Percentiles rank a stretch among this genome's conserved stretches.
Conservation (phyloP, 768 basidiomycete genomes). For the Termitomyces sp. region DNA sequence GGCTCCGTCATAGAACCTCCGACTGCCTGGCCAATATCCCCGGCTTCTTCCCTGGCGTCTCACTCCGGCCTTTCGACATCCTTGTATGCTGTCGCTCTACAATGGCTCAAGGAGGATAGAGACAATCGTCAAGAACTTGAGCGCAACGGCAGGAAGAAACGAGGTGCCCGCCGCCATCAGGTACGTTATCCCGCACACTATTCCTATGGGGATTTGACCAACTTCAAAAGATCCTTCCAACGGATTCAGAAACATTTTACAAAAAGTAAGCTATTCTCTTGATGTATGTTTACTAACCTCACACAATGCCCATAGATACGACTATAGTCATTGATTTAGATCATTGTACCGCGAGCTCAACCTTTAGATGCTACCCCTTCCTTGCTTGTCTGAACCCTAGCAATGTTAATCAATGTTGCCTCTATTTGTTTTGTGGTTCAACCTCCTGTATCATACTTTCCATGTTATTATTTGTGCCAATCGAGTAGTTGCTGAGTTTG, state of each 20-base stretch:
- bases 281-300: not conserved
- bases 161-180: slow-evolving; percentile 57
- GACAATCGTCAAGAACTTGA: slow-evolving; percentile 59
- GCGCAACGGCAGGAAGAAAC: slow-evolving; percentile 49
- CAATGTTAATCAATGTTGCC: not conserved
- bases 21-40: slow-evolving; percentile 62
- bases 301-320: slow-evolving; percentile 28
- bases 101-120: slow-evolving; percentile 87
- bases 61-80: slow-evolving; percentile 24
- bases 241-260: slow-evolving; percentile 84
- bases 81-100: slow-evolving; percentile 73
- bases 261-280: slow-evolving; percentile 52
- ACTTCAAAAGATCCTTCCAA: slow-evolving; percentile 47
- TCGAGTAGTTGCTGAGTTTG: slow-evolving; percentile 10
- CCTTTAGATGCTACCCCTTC: no score
- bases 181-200: slow-evolving; percentile 29
- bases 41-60: slow-evolving; percentile 16
- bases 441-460: slow-evolving; percentile 2
- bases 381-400: not conserved
- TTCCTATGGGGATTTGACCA: not conserved
- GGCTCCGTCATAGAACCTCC: slow-evolving; percentile 70
- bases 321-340: slow-evolving; percentile 35
- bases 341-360: slow-evolving; percentile 9
- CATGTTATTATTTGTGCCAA: not conserved
- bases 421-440: not conserved